Evolutionary conservation across 2,329 filamentous ascomycete species (phyloP), one percentile per base, ranked within the genome.

Genomic region (Blastomyces parvus): DNA sequence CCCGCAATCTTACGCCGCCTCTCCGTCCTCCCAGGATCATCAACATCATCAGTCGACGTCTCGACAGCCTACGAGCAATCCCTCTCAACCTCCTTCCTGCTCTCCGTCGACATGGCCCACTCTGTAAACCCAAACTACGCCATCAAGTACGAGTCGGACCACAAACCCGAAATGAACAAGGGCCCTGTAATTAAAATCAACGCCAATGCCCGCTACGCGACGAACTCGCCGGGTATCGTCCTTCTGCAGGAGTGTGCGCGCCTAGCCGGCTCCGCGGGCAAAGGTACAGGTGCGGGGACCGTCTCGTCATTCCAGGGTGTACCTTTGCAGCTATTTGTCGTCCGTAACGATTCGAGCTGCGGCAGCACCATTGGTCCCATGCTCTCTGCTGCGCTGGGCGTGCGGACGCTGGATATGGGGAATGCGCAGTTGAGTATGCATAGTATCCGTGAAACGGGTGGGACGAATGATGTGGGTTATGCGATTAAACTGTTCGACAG

Each of bases 301-400:
- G 85, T 83, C 57, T 53, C 50, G 6, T n/a, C 53, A 14, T 48
- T 59, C 40, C 25, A 59, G 19, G 79, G 81, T 30, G 91, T 97
- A 25, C 94, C 94, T 17, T 83, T 99, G 62, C 94, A 99, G 79
- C 81, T 97, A 48, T 97, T 97, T 71, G 94, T 99, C 50, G 93
- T 97, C 57, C 86, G 92, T 72, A 99, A 99, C 76, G 94, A 99
- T 75, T 94, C 89, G 3, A 86, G 89, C 61, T 99, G 94, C 75
- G 94, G 94, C 63, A 93, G 90, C 79, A 99, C 94, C 44, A 99
- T 99, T 72, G 94, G 94, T 0, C 94, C 94, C n/a, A 97, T 97
- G 87, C 81, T 97, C 56, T 89, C 89, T 62, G 91, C 93, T 30
- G 88, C 88, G 64, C 80, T 97, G 70, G 94, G 94, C 63, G 86